Percentiles rank a stretch among this genome's conserved stretches.
These are phyloP conservation scores for Citrus medica DNA, from an alignment of 345 rosid genomes.

Conservation along the genomic window DNA sequence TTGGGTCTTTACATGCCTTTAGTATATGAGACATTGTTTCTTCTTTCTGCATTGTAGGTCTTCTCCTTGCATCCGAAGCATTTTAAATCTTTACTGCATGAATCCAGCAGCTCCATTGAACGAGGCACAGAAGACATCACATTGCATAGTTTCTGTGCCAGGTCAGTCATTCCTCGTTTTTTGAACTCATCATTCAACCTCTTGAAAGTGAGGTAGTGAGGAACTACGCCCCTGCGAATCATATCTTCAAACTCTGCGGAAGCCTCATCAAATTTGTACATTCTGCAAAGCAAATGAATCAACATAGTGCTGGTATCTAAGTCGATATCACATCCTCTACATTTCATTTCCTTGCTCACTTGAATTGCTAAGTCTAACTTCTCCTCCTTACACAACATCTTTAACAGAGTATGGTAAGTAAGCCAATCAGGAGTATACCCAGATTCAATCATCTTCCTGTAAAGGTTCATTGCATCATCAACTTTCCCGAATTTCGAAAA, in stretches of 20 bases:
- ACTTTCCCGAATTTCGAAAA: slow-evolving; percentile 53
- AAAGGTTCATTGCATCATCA: slow-evolving; percentile 76
- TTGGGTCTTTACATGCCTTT: slow-evolving; percentile 63
- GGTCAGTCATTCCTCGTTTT: slow-evolving; percentile 48
- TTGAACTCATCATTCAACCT: slow-evolving; percentile 57
- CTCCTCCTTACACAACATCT: slow-evolving; percentile 77
- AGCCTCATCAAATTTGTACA: slow-evolving; percentile 70
- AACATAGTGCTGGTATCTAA: slow-evolving; percentile 62
- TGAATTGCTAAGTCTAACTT: slow-evolving; percentile 64
- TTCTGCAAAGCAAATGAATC: slow-evolving; percentile 61
- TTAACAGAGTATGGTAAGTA: slow-evolving; percentile 73
- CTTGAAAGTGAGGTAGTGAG: slow-evolving; percentile 71
- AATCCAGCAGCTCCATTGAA: slow-evolving; percentile 58
- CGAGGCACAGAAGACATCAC: slow-evolving; percentile 67
- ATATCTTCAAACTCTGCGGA: slow-evolving; percentile 60
- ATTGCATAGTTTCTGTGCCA: slow-evolving; percentile 46
- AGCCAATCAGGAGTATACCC: slow-evolving; percentile 66
- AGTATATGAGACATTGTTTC: slow-evolving; percentile 76
- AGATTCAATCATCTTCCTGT: slow-evolving; percentile 69
- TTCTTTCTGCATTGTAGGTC: slow-evolving; percentile 59
- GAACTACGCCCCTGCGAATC: slow-evolving; percentile 65
- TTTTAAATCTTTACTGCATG: slow-evolving; percentile 30
- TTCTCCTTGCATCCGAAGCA: slow-evolving; percentile 43
- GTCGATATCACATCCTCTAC: slow-evolving; percentile 67
- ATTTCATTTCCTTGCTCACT: slow-evolving; percentile 75